Percentiles rank a stretch among this genome's conserved stretches.
Conservation (phyloP, 139 green algal genomes). For the Chlorella sp. region DNA sequence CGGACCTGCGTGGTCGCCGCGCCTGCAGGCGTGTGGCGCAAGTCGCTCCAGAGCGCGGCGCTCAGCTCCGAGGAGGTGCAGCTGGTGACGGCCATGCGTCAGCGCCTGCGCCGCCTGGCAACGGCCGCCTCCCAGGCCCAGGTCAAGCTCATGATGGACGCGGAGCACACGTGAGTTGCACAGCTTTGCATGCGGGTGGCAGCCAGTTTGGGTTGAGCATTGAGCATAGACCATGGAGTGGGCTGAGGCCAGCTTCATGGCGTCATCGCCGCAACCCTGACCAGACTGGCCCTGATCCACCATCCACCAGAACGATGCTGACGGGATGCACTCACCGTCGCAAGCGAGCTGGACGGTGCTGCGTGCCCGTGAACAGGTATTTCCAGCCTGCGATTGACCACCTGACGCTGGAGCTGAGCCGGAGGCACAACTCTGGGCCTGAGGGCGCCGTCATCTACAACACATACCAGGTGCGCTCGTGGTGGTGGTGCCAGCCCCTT, state of each 20-base stretch:
- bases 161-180: constrained; percentile 88
- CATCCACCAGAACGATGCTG: neutral
- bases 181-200: constrained; percentile 6
- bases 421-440: constrained; percentile 53
- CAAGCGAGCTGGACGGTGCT: neutral
- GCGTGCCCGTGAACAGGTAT: neutral
- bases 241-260: too few relatives aligned
- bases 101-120: constrained; percentile 48
- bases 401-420: constrained; percentile 61
- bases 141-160: constrained; percentile 67
- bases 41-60: constrained; percentile 17
- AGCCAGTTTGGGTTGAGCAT: too few relatives aligned
- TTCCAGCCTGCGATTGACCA: constrained; percentile 68
- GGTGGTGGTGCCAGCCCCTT: neutral
- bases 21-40: neutral
- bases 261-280: too few relatives aligned
- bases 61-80: constrained; percentile 56
- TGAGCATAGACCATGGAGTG: too few relatives aligned
- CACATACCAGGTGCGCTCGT: constrained; percentile 61
- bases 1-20: neutral
- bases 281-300: too few relatives aligned
- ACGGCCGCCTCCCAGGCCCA: constrained; percentile 37
- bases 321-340: neutral
- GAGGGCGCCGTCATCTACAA: constrained; percentile 52
- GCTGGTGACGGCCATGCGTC: constrained; percentile 62